phyloP scores from a whole-genome alignment of 352 stramenopile genomes.

The Pythium guiyangense region DNA sequence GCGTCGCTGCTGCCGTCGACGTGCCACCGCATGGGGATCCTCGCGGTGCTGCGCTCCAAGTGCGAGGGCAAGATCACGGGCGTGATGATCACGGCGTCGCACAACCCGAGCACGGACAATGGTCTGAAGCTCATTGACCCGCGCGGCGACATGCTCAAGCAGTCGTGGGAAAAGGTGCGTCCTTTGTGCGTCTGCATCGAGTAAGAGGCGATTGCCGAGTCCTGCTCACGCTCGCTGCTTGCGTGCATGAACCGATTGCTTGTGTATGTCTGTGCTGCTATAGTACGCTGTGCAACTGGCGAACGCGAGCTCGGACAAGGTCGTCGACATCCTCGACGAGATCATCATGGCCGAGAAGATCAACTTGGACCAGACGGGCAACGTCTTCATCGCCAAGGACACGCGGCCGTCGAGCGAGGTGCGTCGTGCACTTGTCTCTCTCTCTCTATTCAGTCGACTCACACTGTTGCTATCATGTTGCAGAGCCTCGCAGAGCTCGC shows the following conservation, averaged over 20 bases:
- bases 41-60: constrained; percentile 78
- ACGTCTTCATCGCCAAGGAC: constrained; percentile 91
- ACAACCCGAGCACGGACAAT: constrained; percentile 92
- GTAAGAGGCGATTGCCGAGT: too few species aligned
- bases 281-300: constrained; percentile 77
- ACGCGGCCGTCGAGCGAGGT: constrained; percentile 86
- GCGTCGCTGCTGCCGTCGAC: constrained; percentile 86
- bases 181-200: background rate
- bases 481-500: constrained; percentile 82
- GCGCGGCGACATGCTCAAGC: constrained; percentile 90
- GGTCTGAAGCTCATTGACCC: constrained; percentile 94
- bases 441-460: background rate
- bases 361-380: constrained; percentile 75
- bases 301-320: constrained; percentile 77
- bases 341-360: constrained; percentile 76
- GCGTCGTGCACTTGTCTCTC: background rate
- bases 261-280: background rate
- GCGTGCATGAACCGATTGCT: background rate
- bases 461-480: background rate
- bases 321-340: constrained; percentile 76
- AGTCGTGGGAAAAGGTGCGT: constrained; percentile 81
- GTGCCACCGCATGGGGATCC: constrained; percentile 92
- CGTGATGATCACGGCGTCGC: constrained; percentile 94
- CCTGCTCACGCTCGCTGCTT: background rate
- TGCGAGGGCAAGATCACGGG: constrained; percentile 81